A percentile compares a stretch with the other conserved stretches of the same genome.
Conservation (phyloP, 345 rosid genomes). For the Heritiera fomes region DNA sequence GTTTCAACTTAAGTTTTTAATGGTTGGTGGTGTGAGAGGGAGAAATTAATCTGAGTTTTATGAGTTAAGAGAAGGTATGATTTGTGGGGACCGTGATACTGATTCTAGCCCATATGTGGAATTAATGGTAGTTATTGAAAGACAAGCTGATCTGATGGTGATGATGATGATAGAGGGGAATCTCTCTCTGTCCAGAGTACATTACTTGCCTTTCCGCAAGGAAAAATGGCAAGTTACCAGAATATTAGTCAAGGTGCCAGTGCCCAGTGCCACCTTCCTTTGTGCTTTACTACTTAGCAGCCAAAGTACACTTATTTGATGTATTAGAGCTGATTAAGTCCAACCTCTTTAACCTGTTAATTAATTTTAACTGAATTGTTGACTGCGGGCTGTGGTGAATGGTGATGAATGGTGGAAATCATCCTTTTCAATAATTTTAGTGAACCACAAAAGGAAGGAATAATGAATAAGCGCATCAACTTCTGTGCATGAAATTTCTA, state of each 20-base stretch:
- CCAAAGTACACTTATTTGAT: conserved; percentile 7
- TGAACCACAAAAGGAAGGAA: not conserved
- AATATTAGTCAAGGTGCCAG: not conserved
- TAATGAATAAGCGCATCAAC: not conserved
- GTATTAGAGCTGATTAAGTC: conserved; percentile 20
- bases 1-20: not conserved
- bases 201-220: conserved; percentile 25
- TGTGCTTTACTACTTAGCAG: not conserved
- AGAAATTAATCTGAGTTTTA: conserved; percentile 13
- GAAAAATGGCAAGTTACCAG: conserved; percentile 16
- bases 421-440: not conserved
- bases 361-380: not conserved
- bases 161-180: conserved; percentile 33
- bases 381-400: not conserved
- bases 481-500: not conserved
- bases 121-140: conserved; percentile 35
- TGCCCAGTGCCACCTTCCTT: not conserved
- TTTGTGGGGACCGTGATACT: conserved; percentile 53
- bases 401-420: not conserved
- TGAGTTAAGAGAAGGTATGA: conserved; percentile 17
- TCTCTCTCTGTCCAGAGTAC: conserved; percentile 31
- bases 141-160: conserved; percentile 30
- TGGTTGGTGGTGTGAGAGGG: conserved; percentile 8
- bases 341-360: conserved; percentile 23
- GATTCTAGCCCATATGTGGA: conserved; percentile 46